These are phyloP conservation scores for Quercus tomentella DNA, from an alignment of 331 rosid species.

Conservation along the genomic window DNA sequence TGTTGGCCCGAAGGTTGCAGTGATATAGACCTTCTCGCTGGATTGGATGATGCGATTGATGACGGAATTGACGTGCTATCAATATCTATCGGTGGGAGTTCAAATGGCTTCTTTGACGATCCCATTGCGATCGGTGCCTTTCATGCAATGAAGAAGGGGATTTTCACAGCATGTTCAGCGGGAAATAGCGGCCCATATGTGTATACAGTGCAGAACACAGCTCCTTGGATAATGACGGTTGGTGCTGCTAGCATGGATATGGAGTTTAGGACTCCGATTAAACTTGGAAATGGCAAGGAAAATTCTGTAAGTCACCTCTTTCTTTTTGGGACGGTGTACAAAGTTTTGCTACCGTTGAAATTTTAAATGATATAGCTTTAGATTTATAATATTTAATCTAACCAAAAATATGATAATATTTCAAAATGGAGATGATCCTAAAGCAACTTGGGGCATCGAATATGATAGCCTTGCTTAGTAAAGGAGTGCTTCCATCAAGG, in stretches of 20 bases:
- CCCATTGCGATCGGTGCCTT: conserved; percentile 81
- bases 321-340: no score
- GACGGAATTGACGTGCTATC: no score
- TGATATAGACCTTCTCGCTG: conserved; percentile 75
- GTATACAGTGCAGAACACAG: conserved; percentile 48
- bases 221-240: conserved; percentile 84
- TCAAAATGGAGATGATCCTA: no score
- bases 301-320: conserved; percentile 28
- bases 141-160: conserved; percentile 67
- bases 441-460: no score
- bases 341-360: no score
- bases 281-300: conserved; percentile 25
- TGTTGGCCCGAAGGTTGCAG: conserved; percentile 58
- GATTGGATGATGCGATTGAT: conserved; percentile 67
- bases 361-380: no score
- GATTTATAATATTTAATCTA: no score
- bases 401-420: no score
- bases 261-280: conserved; percentile 32
- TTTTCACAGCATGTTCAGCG: conserved; percentile 72
- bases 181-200: conserved; percentile 61
- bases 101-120: conserved; percentile 5
- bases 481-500: no score
- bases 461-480: no score
- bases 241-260: conserved; percentile 61
- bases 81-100: conserved; percentile 27